Conservation (phyloP, 148 eudicot genomes). For the Rheum nobile region DNA sequence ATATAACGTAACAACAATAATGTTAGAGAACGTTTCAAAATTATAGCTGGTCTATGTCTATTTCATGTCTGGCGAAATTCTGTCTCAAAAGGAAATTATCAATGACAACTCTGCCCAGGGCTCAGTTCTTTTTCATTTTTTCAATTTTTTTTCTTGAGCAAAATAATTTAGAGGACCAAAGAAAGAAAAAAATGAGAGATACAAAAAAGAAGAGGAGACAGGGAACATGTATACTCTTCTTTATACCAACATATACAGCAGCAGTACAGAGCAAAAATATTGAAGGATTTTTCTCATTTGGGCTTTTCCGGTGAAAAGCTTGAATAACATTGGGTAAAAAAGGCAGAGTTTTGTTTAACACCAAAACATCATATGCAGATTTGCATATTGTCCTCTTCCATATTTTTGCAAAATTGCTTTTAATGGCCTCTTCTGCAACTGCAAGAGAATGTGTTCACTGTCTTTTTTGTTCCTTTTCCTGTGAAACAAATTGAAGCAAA, state of each 20-base stretch:
- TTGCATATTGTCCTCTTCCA: background rate
- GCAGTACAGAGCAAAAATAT: background rate
- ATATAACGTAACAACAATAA: background rate
- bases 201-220: background rate
- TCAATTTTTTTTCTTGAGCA: background rate
- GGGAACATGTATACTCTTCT: slow-evolving; percentile 5
- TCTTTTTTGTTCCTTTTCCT: background rate
- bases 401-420: slow-evolving; percentile 1
- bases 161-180: background rate
- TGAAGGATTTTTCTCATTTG: background rate
- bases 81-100: slow-evolving; percentile 6
- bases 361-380: background rate
- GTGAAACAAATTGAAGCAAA: background rate
- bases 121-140: background rate
- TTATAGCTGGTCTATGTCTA: slow-evolving; percentile 4
- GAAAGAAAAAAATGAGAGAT: slow-evolving; percentile 5
- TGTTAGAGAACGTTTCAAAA: background rate
- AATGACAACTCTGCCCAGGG: background rate
- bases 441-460: slow-evolving; percentile 6
- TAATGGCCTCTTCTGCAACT: background rate
- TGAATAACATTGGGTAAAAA: background rate
- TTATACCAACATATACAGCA: background rate
- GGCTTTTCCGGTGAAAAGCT: background rate
- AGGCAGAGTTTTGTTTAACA: background rate
- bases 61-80: slow-evolving; percentile 5